phyloP scores from a whole-genome alignment of 228 moss, liverwort and hornwort genomes.

The Sphagnum magellanicum region DNA sequence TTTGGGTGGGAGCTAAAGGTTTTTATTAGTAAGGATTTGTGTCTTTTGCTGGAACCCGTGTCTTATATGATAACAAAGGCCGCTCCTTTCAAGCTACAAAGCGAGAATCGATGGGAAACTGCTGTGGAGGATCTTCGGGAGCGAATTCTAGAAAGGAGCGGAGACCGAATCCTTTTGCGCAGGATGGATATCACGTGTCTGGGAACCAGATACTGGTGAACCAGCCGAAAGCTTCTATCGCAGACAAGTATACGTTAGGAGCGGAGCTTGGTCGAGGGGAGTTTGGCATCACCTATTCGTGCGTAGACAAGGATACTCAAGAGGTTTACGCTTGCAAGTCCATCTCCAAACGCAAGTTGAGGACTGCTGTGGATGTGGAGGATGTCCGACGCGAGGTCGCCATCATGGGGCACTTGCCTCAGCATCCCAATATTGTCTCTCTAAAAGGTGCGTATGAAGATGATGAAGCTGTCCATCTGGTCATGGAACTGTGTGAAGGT shows the following conservation, averaged over 20 bases:
- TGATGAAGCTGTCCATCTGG: constrained; percentile 48
- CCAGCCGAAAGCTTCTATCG: constrained; percentile 34
- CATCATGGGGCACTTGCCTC: constrained; percentile 39
- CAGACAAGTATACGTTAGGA: constrained; percentile 29
- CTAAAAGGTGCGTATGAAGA: constrained; percentile 40
- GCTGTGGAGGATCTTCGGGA: constrained; percentile 36
- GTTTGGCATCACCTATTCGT: constrained; percentile 44
- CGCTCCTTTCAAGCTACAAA: too few species aligned
- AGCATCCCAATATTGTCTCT: constrained; percentile 36
- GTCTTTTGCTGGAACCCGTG: too few species aligned
- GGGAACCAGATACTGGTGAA: constrained; percentile 29
- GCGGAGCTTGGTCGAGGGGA: constrained; percentile 60
- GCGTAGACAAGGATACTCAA: constrained; percentile 44
- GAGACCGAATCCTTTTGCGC: constrained; percentile 30
- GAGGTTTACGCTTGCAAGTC: constrained; percentile 42
- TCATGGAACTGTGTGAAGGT: constrained; percentile 56
- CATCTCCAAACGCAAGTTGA: constrained; percentile 30
- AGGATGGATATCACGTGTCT: constrained; percentile 8
- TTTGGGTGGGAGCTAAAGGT: too few species aligned
- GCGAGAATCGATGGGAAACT: constrained; percentile 35
- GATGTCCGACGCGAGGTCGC: constrained; percentile 43
- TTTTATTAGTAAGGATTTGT: too few species aligned
- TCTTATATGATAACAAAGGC: too few species aligned
- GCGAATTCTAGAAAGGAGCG: constrained; percentile 41
- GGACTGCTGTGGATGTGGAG: constrained; percentile 47